These are phyloP conservation scores for Candida boidinii DNA, from an alignment of 805 yeast genomes.

Conservation along the genomic window DNA sequence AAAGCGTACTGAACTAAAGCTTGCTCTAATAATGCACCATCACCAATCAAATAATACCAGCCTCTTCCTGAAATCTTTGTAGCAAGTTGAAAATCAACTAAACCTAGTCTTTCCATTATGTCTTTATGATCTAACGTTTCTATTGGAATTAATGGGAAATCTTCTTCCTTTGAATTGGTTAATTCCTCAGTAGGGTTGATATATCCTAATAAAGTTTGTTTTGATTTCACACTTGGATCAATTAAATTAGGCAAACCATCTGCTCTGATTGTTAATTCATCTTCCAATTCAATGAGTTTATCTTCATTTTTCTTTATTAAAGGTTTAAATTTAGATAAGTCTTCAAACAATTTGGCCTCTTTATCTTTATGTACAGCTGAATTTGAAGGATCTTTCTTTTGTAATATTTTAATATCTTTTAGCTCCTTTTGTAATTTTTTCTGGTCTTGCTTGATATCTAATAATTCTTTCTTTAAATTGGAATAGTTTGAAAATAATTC, in stretches of 20 bases:
- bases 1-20: constrained; percentile 81
- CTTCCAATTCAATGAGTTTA: constrained; percentile 22
- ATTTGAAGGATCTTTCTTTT: constrained; percentile 8
- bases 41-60: constrained; percentile 78
- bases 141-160: constrained; percentile 13
- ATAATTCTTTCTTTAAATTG: constrained; percentile 6
- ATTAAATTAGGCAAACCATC: constrained; percentile 58
- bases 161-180: constrained; percentile 3
- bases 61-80: constrained; percentile 74
- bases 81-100: constrained; percentile 67
- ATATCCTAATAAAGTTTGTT: constrained; percentile 39
- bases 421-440: constrained; percentile 13
- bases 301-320: constrained; percentile 20
- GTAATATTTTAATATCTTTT: constrained; percentile 10
- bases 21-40: constrained; percentile 83
- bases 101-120: constrained; percentile 58
- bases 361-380: constrained; percentile 5
- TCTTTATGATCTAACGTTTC: constrained; percentile 48
- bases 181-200: constrained; percentile 35
- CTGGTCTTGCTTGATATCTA: constrained; percentile 14
- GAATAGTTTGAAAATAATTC: constrained; percentile 11
- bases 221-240: constrained; percentile 34
- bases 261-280: constrained; percentile 28
- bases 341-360: constrained; percentile 6
- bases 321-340: constrained; percentile 20